These are phyloP conservation scores for Adiantum capillusveneris DNA, from an alignment of 75 land plant genomes.

Conservation along the genomic window DNA sequence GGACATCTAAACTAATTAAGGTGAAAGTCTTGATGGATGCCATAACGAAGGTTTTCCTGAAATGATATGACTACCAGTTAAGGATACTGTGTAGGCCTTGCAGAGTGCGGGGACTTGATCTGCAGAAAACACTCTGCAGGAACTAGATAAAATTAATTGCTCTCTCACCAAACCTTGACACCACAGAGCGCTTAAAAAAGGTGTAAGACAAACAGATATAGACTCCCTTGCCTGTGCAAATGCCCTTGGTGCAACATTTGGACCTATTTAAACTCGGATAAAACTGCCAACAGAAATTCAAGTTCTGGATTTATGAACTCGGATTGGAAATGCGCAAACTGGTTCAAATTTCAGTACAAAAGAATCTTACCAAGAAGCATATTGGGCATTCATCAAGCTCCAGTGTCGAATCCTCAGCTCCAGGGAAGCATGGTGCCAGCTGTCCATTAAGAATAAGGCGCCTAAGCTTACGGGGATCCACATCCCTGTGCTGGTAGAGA, in stretches of 20 bases:
- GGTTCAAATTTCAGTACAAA: no score
- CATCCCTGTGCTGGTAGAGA: conserved; percentile 63
- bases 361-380: conserved; percentile 70
- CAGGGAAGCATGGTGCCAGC: conserved; percentile 86
- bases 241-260: conserved; percentile 88
- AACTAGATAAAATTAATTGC: neutral
- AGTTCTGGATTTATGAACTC: no score
- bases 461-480: conserved; percentile 78
- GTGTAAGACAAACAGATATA: no score
- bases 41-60: conserved; percentile 1
- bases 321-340: no score
- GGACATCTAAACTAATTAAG: conserved; percentile 66
- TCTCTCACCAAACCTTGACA: no score
- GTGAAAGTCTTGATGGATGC: neutral
- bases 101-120: conserved; percentile 73
- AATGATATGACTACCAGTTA: neutral
- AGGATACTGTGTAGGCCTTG: conserved; percentile 94
- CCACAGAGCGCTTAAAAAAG: no score
- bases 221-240: conserved; percentile 79
- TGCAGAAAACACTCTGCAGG: conserved; percentile 90
- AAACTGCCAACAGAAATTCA: conserved; percentile 42
- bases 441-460: conserved; percentile 80
- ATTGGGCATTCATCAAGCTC: conserved; percentile 97
- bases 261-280: conserved; percentile 95
- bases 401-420: conserved; percentile 49